Evolutionary conservation across 208 protist genomes (phyloP).

Genomic region (Angomonas deanei): DNA sequence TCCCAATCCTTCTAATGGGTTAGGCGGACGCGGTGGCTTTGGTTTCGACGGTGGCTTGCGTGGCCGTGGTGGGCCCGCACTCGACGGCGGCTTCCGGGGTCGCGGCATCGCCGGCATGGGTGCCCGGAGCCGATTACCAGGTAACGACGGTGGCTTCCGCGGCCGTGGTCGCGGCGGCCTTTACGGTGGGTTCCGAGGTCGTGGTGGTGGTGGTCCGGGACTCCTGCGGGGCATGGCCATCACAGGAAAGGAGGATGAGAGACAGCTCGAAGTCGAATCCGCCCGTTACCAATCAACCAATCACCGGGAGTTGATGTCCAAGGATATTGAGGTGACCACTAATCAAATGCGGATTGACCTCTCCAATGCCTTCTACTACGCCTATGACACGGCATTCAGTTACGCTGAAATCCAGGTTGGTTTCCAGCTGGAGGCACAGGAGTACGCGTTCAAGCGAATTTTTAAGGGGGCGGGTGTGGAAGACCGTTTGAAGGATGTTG

Average conservation of each 20-base stretch:
- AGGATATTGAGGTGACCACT: not conserved
- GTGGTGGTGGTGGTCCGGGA: not conserved
- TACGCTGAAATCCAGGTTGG: not conserved
- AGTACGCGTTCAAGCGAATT: not conserved
- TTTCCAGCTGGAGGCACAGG: constrained; percentile 1
- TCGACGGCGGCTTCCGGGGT: not conserved
- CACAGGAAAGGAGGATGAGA: not conserved
- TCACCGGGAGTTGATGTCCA: too few relatives aligned
- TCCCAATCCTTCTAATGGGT: too few relatives aligned
- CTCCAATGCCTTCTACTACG: not conserved
- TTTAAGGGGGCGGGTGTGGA: not conserved
- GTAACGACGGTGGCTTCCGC: not conserved
- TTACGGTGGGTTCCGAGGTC: not conserved
- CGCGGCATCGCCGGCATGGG: not conserved
- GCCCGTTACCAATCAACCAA: not conserved
- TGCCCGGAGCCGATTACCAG: not conserved
- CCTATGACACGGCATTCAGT: not conserved
- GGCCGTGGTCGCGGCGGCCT: not conserved
- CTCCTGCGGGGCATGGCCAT: too few relatives aligned
- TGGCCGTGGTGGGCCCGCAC: not conserved
- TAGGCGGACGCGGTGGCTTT: too few relatives aligned
- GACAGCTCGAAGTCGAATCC: not conserved
- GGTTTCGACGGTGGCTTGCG: too few relatives aligned
- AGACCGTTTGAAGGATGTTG: not conserved
- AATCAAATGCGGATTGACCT: not conserved